Evolutionary conservation across 1,284 basidiomycete species (phyloP).

Genomic region (Golubevia pallescens): DNA sequence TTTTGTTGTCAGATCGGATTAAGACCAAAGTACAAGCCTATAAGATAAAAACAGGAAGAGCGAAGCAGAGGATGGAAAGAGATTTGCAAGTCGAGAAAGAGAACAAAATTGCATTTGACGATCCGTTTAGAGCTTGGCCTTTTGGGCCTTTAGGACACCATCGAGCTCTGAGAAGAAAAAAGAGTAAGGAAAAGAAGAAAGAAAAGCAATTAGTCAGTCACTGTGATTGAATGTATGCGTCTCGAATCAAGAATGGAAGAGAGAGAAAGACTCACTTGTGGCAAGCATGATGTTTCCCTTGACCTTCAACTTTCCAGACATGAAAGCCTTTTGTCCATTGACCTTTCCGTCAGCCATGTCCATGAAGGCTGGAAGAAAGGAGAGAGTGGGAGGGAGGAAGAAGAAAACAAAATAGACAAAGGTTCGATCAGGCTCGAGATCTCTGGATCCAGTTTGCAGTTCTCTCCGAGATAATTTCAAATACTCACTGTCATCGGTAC

Average conservation of each 20-base stretch:
- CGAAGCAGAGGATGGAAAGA: too few species aligned
- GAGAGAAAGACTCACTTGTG: constrained; percentile 1
- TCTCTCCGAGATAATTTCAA: too few species aligned
- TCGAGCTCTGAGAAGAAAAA: constrained; percentile 34
- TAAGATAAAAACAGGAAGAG: too few species aligned
- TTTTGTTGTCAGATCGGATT: too few species aligned
- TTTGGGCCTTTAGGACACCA: constrained; percentile 52
- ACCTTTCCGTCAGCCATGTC: constrained; percentile 63
- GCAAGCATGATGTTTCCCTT: constrained; percentile 61
- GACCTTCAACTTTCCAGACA: constrained; percentile 60
- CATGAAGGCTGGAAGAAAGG: constrained; percentile 29
- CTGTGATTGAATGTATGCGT: background rate
- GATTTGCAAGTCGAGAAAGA: too few species aligned
- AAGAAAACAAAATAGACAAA: too few species aligned
- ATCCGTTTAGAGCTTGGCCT: constrained; percentile 53
- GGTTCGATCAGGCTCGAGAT: too few species aligned
- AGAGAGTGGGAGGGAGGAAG: too few species aligned
- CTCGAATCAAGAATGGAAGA: background rate
- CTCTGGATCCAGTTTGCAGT: too few species aligned
- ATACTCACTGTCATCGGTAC: constrained; percentile 46
- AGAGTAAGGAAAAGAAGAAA: background rate
- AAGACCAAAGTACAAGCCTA: too few species aligned
- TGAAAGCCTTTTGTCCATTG: constrained; percentile 65
- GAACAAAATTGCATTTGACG: background rate
- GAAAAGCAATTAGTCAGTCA: too few species aligned